Base-by-base conservation (phyloP, 1,284 basidiomycete genomes). In the Neonothopanus nambi region DNA sequence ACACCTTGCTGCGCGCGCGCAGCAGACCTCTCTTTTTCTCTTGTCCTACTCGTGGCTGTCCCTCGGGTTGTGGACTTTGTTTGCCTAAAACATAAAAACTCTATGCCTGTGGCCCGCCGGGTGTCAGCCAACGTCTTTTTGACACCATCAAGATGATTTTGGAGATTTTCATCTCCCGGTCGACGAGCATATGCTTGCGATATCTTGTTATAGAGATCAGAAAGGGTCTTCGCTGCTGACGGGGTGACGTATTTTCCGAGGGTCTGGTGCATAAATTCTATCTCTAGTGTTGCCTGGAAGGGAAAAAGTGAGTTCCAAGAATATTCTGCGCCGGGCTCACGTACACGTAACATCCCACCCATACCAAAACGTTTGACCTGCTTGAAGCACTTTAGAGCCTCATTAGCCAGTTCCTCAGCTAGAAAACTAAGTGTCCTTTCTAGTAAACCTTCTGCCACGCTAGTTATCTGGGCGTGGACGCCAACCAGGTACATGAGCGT, bases 181-280 rank as follows among this genome's bases (percentile, higher is more conserved):
- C 88, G 78, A 40, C 91, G 84, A 24, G 86, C 80, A 71, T 98
- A 98, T 23, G 92, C 90, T 67, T 92, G 85, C 20, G 93, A 95
- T 63, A 99, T 98, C 62, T 89, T 93, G 66, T 90, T 91, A 75
- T 99, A 99, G 35, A 98, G 81, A 55, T 95, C 87, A 39, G 92
- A 91, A 23, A 99, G 80, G 41, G 85, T 90, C 64, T 84, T 82
- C 50, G 91, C 90, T 4, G 96, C 92, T 4, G 80, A 67, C 0
- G 87, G 76, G 3, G 91, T 91, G 42, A 98, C 89, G 68, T 95
- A 96, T 57, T 89, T 86, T 26, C 88, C 84, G 37, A 99, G 78
- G 5, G 92, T 95, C 73, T 98, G 96, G 70, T 99, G 95, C 73
- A 98, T 85, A 73, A 98, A 99, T 72, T 99, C 97, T 62, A 98